A percentile compares a stretch with the other conserved stretches of the same genome.
These are phyloP conservation scores for Breviolum minutum DNA, from an alignment of 73 alveolate genomes.

Conservation along the genomic window DNA sequence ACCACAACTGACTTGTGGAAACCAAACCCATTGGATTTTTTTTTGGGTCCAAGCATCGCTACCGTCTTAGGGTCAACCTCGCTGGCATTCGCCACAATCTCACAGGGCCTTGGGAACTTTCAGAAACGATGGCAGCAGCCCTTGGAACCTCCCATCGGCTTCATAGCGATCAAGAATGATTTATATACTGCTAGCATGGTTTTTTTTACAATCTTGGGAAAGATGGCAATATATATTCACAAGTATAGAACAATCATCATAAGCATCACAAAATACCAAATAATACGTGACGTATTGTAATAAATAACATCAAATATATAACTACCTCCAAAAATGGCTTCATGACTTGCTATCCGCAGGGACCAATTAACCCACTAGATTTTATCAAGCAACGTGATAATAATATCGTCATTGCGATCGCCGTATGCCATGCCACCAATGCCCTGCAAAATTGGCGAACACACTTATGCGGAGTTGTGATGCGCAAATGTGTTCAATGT, in stretches of 20 bases:
- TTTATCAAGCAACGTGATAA: constrained; percentile 41
- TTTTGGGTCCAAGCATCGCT: constrained; percentile 8
- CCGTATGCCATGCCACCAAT: constrained; percentile 92
- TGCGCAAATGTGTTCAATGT: neutral
- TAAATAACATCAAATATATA: too few species aligned
- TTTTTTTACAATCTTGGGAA: neutral
- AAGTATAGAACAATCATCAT: too few species aligned
- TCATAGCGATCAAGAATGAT: neutral
- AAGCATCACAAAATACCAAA: too few species aligned
- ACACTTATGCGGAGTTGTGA: neutral
- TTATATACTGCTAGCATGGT: neutral
- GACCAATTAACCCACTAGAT: neutral
- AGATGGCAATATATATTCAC: too few species aligned
- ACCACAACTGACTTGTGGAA: too few species aligned
- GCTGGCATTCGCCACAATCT: constrained; percentile 62
- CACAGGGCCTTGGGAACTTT: constrained; percentile 47
- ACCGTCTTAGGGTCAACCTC: constrained; percentile 69
- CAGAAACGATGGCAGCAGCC: neutral
- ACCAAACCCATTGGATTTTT: neutral
- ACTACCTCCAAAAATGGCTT: too few species aligned
- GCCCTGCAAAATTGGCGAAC: constrained; percentile 24
- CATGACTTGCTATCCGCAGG: too few species aligned
- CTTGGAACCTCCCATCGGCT: neutral
- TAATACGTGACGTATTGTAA: too few species aligned
- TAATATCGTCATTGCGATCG: constrained; percentile 51